These are phyloP conservation scores for Heterobasidion parviporum DNA, from an alignment of 1,284 basidiomycete genomes.

Conservation along the genomic window DNA sequence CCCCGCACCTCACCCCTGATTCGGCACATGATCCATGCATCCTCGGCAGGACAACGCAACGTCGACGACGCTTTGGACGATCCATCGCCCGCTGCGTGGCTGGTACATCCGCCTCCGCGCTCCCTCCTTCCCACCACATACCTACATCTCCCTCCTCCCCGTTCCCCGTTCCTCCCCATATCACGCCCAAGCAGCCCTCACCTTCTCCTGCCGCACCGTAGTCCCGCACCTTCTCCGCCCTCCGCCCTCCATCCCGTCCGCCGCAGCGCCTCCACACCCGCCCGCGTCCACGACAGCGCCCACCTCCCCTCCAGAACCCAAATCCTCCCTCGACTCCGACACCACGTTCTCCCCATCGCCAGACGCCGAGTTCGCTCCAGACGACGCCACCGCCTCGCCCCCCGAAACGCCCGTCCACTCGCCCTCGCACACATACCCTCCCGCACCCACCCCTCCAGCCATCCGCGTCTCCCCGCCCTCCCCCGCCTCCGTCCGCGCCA, in stretches of 20 bases:
- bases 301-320: conserved; percentile 35
- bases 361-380: background rate
- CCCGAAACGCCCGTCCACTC: conserved; percentile 36
- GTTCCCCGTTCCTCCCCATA: conserved; percentile 46
- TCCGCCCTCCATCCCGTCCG: conserved; percentile 12
- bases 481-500: conserved; percentile 30
- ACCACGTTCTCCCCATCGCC: conserved; percentile 5
- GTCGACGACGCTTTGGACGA: conserved; percentile 57
- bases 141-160: conserved; percentile 57
- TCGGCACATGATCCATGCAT: background rate
- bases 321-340: conserved; percentile 10
- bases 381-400: background rate
- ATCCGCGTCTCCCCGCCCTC: conserved; percentile 35
- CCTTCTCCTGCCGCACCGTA: conserved; percentile 55
- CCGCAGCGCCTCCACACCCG: conserved; percentile 30
- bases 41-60: conserved; percentile 51
- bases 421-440: conserved; percentile 20
- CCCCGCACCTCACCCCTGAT: background rate
- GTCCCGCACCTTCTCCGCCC: conserved; percentile 4
- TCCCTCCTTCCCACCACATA: conserved; percentile 54
- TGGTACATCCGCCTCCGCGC: conserved; percentile 74
- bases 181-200: conserved; percentile 51
- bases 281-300: background rate
- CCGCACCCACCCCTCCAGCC: conserved; percentile 17
- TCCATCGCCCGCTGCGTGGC: conserved; percentile 67